Evolutionary conservation across 1,284 basidiomycete genomes (phyloP).

Genomic region (Schizophyllum amplum): DNA sequence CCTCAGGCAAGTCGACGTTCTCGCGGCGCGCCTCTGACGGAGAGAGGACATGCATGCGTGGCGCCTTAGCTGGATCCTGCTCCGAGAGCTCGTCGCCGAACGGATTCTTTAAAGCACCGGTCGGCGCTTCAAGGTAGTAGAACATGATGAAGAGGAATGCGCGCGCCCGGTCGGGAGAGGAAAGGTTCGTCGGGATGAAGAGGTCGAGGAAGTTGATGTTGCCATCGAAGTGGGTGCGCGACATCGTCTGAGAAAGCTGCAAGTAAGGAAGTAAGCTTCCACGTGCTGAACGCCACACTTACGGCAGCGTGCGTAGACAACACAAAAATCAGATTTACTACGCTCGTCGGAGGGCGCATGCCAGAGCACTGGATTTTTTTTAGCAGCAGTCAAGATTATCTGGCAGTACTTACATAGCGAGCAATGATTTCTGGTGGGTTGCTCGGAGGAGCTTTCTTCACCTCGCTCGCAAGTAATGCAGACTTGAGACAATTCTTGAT

Average conservation of each 20-base stretch:
- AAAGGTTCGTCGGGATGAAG: constrained; percentile 67
- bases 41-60: constrained; percentile 41
- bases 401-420: constrained; percentile 3
- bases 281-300: constrained; percentile 19
- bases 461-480: constrained; percentile 66
- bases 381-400: constrained; percentile 6
- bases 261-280: constrained; percentile 5
- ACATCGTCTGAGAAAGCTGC: constrained; percentile 43
- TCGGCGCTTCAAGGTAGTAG: constrained; percentile 63
- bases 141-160: constrained; percentile 78
- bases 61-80: constrained; percentile 43
- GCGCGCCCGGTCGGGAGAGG: constrained; percentile 61
- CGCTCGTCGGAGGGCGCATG: constrained; percentile 65
- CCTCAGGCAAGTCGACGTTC: constrained; percentile 63
- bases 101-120: constrained; percentile 41
- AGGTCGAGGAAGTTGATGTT: constrained; percentile 73
- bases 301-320: constrained; percentile 64
- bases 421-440: constrained; percentile 63
- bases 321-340: constrained; percentile 75
- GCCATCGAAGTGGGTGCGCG: constrained; percentile 65
- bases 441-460: constrained; percentile 54
- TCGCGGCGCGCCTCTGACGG: constrained; percentile 42
- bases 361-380: constrained; percentile 39
- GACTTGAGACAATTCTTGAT: constrained; percentile 76
- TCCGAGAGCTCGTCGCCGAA: constrained; percentile 53